Evolutionary conservation across 768 basidiomycete genomes (phyloP).

Genomic region (Lactarius sp.): DNA sequence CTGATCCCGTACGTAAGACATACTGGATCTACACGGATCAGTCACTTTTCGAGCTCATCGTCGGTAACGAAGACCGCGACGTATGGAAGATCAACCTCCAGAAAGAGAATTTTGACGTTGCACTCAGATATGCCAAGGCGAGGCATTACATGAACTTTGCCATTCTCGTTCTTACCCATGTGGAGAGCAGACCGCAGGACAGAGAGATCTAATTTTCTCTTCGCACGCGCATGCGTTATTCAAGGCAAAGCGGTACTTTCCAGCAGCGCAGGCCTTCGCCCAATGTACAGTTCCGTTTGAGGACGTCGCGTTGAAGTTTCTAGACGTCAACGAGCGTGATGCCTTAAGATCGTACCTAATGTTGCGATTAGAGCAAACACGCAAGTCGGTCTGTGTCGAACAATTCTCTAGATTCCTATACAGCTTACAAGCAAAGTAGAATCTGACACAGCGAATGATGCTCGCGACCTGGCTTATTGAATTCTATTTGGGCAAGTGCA

Average conservation of each 20-base stretch:
- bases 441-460: constrained; percentile 93
- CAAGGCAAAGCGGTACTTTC: constrained; percentile 74
- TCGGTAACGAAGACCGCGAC: constrained; percentile 86
- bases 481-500: constrained; percentile 94
- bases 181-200: constrained; percentile 67
- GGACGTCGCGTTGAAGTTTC: constrained; percentile 84
- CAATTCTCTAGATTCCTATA: not conserved
- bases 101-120: constrained; percentile 70
- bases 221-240: constrained; percentile 82
- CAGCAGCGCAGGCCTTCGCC: constrained; percentile 88
- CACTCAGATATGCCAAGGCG: constrained; percentile 80
- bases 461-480: constrained; percentile 98
- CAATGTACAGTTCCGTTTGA: constrained; percentile 87
- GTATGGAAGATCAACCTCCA: constrained; percentile 91
- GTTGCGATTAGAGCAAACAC: constrained; percentile 78
- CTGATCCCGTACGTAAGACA: constrained; percentile 84
- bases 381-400: constrained; percentile 59
- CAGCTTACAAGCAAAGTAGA: constrained; percentile 42
- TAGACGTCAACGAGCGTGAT: constrained; percentile 87
- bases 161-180: not conserved
- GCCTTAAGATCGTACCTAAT: constrained; percentile 86
- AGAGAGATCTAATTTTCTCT: constrained; percentile 78
- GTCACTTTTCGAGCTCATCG: constrained; percentile 81
- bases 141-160: not conserved
- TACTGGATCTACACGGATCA: constrained; percentile 93